phyloP scores from a whole-genome alignment of 805 yeast species.

The Maudiozyma turicensis region DNA sequence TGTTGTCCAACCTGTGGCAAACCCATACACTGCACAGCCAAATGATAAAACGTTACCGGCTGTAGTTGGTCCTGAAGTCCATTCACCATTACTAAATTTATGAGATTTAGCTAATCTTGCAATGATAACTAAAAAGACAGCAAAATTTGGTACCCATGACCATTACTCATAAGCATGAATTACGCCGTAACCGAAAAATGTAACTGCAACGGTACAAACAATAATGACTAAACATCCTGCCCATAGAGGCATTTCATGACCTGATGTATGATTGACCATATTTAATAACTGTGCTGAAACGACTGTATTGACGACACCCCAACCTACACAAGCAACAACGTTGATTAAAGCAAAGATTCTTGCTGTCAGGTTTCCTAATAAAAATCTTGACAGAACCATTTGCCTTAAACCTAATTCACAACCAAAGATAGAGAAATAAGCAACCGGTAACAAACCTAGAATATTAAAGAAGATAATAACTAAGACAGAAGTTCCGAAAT shows the following conservation, averaged over 20 bases:
- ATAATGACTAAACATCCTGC: slow-evolving; percentile 76
- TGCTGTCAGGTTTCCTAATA: slow-evolving; percentile 66
- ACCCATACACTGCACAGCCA: slow-evolving; percentile 78
- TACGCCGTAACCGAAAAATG: slow-evolving; percentile 75
- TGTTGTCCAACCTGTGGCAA: slow-evolving; percentile 94
- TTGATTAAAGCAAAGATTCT: slow-evolving; percentile 71
- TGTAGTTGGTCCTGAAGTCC: slow-evolving; percentile 47
- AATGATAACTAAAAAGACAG: slow-evolving; percentile 65
- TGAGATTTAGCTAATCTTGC: slow-evolving; percentile 62
- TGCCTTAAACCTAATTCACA: slow-evolving; percentile 82
- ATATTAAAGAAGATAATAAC: slow-evolving; percentile 62
- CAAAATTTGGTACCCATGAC: slow-evolving; percentile 78
- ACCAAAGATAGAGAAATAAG: slow-evolving; percentile 74
- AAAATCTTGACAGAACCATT: slow-evolving; percentile 67
- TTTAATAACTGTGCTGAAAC: slow-evolving; percentile 76
- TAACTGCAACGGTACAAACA: slow-evolving; percentile 56
- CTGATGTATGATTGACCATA: slow-evolving; percentile 50
- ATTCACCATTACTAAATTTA: slow-evolving; percentile 48
- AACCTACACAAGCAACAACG: slow-evolving; percentile 80
- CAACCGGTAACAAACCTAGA: slow-evolving; percentile 70
- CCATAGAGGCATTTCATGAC: slow-evolving; percentile 66
- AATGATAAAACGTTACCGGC: slow-evolving; percentile 74
- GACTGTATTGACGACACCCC: slow-evolving; percentile 90
- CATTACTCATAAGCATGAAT: slow-evolving; percentile 76
- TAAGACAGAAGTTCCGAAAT: slow-evolving; percentile 64